Evolutionary conservation across 768 basidiomycete species (phyloP).

Genomic region (Tulasnella sp.): DNA sequence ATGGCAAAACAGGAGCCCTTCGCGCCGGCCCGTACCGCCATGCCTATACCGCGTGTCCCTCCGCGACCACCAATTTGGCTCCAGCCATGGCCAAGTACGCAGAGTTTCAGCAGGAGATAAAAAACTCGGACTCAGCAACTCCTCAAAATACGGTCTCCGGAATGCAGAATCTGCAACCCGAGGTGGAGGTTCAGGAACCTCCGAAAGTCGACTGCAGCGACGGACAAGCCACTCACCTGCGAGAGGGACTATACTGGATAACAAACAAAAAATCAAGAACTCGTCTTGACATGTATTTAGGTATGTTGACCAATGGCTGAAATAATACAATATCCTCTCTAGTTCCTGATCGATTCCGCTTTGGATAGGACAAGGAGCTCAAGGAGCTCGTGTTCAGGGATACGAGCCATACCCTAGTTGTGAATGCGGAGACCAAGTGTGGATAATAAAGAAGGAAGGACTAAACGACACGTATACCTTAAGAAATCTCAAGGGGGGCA

Average conservation of each 20-base stretch:
- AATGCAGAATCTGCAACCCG: background rate
- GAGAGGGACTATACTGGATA: background rate
- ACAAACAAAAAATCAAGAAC: constrained; percentile 3
- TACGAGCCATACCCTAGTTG: background rate
- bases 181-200: background rate
- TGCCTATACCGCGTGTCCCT: no score
- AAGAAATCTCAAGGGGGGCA: background rate
- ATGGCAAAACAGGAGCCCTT: no score
- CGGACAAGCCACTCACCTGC: background rate
- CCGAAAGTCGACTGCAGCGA: no score
- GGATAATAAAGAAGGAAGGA: background rate
- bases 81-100: no score
- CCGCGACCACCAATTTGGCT: no score
- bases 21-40: no score
- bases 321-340: no score
- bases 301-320: background rate
- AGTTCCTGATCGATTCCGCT: background rate
- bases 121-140: no score
- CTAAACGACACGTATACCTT: background rate
- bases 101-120: no score
- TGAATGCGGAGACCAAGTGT: background rate
- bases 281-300: background rate
- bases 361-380: background rate
- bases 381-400: background rate
- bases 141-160: no score